These are phyloP conservation scores for Nelumbo lutea DNA, from an alignment of 164 flowering plant genomes.

Conservation along the genomic window DNA sequence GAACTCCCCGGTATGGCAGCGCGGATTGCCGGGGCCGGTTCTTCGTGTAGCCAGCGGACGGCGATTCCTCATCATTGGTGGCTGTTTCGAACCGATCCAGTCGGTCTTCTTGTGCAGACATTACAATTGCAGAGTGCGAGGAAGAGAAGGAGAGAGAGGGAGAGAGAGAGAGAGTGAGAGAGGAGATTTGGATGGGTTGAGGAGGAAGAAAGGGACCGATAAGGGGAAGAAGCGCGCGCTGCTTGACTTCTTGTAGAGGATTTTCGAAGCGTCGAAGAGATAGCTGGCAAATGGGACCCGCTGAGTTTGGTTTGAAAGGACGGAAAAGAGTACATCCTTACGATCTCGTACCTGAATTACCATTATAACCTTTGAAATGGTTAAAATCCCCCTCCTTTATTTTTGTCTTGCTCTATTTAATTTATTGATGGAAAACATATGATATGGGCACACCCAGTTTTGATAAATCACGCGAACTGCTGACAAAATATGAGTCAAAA, in stretches of 20 bases:
- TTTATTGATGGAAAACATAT: too few species aligned
- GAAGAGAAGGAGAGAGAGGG: not conserved
- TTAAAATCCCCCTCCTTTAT: too few species aligned
- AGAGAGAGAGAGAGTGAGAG: not conserved
- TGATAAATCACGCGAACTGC: too few species aligned
- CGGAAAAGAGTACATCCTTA: not conserved
- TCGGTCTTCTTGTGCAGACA: not conserved
- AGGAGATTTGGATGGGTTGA: not conserved
- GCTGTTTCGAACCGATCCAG: not conserved
- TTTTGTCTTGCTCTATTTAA: too few species aligned
- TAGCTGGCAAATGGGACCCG: constrained; percentile 15
- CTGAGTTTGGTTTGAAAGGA: constrained; percentile 5
- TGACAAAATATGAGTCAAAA: too few species aligned
- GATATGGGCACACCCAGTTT: too few species aligned
- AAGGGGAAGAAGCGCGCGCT: too few species aligned
- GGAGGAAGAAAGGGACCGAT: not conserved
- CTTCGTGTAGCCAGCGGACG: not conserved
- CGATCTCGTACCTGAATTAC: constrained; percentile 3
- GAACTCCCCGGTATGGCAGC: constrained; percentile 23
- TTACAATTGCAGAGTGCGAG: too few species aligned
- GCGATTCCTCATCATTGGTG: not conserved
- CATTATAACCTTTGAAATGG: not conserved
- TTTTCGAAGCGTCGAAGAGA: not conserved
- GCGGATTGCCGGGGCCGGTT: constrained; percentile 6
- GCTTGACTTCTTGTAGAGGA: constrained; percentile 2